phyloP scores from a whole-genome alignment of 2,329 filamentous ascomycete species.

The Lasiodiplodia gonubiensis region DNA sequence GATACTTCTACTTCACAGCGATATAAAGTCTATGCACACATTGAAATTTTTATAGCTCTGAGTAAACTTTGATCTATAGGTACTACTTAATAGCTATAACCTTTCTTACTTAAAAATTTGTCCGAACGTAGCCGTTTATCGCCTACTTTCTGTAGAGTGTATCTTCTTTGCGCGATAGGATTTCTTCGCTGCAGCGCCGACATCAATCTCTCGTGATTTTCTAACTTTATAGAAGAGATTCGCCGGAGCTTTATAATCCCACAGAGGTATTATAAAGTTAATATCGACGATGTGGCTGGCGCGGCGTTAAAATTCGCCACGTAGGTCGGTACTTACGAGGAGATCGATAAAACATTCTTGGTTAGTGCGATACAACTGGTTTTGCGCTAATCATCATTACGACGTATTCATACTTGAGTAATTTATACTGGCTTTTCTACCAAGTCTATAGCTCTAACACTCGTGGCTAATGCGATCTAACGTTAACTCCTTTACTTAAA shows the following conservation, averaged over 20 bases:
- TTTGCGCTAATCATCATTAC: too few species aligned
- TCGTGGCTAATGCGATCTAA: too few species aligned
- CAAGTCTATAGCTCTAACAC: too few species aligned
- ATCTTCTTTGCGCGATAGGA: conserved; percentile 9
- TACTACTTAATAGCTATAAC: conserved; percentile 16
- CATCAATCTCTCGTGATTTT: conserved; percentile 13
- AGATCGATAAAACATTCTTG: background rate
- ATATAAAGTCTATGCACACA: conserved; percentile 12
- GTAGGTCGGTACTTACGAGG: background rate
- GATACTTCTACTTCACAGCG: conserved; percentile 25
- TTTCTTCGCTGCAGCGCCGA: conserved; percentile 16
- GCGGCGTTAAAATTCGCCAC: background rate
- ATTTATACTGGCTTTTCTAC: too few species aligned
- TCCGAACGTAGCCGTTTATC: conserved; percentile 13
- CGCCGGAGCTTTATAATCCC: background rate
- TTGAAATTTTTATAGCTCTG: conserved; percentile 10
- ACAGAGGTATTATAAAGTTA: conserved; percentile 9
- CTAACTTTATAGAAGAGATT: background rate
- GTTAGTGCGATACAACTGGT: background rate
- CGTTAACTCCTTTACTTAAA: too few species aligned
- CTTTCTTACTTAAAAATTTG: background rate
- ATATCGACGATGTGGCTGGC: background rate
- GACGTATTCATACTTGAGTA: too few species aligned
- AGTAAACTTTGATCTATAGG: conserved; percentile 14
- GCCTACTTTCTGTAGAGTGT: conserved; percentile 7